A percentile compares a stretch with the other conserved stretches of the same genome.
phyloP scores from a whole-genome alignment of 257 asterid genomes.

The Scutellaria minor region DNA sequence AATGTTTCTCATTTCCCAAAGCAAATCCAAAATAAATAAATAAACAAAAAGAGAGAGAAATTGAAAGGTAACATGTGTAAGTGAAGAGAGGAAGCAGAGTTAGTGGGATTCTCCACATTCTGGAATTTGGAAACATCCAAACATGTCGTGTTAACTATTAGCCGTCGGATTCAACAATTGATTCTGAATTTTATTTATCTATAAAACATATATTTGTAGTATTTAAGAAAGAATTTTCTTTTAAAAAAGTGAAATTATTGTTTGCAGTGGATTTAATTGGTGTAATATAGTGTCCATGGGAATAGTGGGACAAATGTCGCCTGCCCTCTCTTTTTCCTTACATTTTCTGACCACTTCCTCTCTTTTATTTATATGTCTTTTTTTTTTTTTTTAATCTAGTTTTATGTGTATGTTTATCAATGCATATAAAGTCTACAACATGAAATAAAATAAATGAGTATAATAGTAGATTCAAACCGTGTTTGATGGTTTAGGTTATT shows the following conservation, averaged over 20 bases:
- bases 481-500: too few species aligned
- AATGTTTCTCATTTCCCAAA: conserved; percentile 37
- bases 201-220: background rate
- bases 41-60: background rate
- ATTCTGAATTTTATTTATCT: background rate
- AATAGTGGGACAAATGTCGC: conserved; percentile 31
- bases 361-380: background rate
- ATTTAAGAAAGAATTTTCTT: background rate
- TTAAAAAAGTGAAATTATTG: background rate
- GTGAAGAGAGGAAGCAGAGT: conserved; percentile 29
- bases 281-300: conserved; percentile 28
- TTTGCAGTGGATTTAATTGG: conserved; percentile 34
- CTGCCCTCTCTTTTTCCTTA: background rate
- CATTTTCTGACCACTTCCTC: background rate
- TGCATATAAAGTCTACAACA: too few species aligned
- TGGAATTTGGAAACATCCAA: conserved; percentile 48
- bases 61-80: conserved; percentile 50
- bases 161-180: conserved; percentile 34
- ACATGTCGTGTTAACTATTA: conserved; percentile 40
- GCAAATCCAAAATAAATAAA: conserved; percentile 11
- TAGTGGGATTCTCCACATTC: conserved; percentile 42
- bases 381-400: too few species aligned
- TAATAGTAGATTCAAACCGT: too few species aligned
- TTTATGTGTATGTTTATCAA: too few species aligned
- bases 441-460: too few species aligned